Evolutionary conservation across 164 flowering plant genomes (phyloP), one percentile per base, ranked within the genome.

Genomic region (Liriodendron chinense): DNA sequence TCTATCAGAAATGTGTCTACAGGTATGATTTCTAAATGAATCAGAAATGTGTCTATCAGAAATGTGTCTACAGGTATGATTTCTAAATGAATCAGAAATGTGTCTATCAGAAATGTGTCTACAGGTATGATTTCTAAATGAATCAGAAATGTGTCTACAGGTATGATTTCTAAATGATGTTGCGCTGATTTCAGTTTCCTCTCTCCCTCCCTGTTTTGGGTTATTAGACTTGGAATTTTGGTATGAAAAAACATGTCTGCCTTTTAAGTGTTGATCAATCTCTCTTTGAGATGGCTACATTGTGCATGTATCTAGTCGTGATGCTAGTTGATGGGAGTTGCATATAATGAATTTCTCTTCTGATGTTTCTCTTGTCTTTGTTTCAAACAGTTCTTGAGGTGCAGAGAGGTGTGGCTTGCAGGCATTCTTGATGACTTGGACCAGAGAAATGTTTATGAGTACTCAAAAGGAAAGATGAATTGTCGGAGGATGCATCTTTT

Each of bases 71-170:
- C n/a, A n/a, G n/a, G n/a, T n/a, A n/a, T n/a, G n/a, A n/a, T n/a
- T n/a, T n/a, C n/a, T n/a, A n/a, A n/a, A n/a, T n/a, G n/a, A n/a
- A n/a, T n/a, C n/a, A n/a, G n/a, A n/a, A n/a, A n/a, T n/a, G n/a
- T n/a, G n/a, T n/a, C n/a, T n/a, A n/a, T n/a, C n/a, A n/a, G n/a
- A n/a, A n/a, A n/a, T n/a, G n/a, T n/a, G n/a, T n/a, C n/a, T n/a
- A n/a, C n/a, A n/a, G n/a, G n/a, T n/a, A n/a, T n/a, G n/a, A n/a
- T n/a, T n/a, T n/a, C n/a, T 88, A 76, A 90, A 87, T 50, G 98
- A 96, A 78, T 92, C 90, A 79, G 97, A 94, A 83, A 89, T 96
- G 97, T 94, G 98, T 47, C 81, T 96, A 71, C 98, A 90, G 97
- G 99, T 94, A 68, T 72, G 26, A 8, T 49, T 50, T 16, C 2